Evolutionary conservation across 2,329 filamentous ascomycete species (phyloP).

Genomic region (Leptographium lundbergii): DNA sequence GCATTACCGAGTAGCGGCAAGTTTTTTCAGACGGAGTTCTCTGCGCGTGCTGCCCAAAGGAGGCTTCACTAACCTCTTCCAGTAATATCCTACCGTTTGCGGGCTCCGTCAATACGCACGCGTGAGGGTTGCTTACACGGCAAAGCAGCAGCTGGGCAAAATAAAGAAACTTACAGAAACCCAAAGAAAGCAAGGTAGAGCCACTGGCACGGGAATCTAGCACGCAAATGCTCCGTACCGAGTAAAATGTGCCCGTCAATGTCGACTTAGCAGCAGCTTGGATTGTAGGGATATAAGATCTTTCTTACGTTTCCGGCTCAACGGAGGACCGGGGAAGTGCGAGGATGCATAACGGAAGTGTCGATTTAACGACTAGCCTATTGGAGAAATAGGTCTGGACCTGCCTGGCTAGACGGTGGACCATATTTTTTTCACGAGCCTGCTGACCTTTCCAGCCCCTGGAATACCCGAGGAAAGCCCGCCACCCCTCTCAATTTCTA

Average conservation of each 20-base stretch:
- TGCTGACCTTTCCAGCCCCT: slow-evolving; percentile 1
- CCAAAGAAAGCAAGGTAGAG: no score
- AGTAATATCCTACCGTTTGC: not conserved
- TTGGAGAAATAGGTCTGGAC: not conserved
- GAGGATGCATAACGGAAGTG: not conserved
- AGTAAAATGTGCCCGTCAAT: no score
- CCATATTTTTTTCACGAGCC: slow-evolving; percentile 3
- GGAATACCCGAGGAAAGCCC: slow-evolving; percentile 3
- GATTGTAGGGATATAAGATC: not conserved
- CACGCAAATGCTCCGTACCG: no score
- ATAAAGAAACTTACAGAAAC: not conserved
- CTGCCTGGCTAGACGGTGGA: slow-evolving; percentile 8
- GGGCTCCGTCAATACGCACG: not conserved
- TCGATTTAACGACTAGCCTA: not conserved
- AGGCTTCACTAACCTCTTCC: not conserved
- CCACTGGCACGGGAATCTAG: no score
- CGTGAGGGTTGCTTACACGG: not conserved
- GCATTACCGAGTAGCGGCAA: no score
- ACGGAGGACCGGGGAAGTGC: not conserved
- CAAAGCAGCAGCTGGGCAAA: not conserved
- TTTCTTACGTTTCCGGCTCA: not conserved
- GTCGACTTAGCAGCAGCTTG: no score
- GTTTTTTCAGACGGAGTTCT: no score
- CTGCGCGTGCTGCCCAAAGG: not conserved
- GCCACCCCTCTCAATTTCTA: slow-evolving; percentile 1